Evolutionary conservation across 2,329 filamentous ascomycete species (phyloP).

Genomic region (Neofusicoccum sp.): DNA sequence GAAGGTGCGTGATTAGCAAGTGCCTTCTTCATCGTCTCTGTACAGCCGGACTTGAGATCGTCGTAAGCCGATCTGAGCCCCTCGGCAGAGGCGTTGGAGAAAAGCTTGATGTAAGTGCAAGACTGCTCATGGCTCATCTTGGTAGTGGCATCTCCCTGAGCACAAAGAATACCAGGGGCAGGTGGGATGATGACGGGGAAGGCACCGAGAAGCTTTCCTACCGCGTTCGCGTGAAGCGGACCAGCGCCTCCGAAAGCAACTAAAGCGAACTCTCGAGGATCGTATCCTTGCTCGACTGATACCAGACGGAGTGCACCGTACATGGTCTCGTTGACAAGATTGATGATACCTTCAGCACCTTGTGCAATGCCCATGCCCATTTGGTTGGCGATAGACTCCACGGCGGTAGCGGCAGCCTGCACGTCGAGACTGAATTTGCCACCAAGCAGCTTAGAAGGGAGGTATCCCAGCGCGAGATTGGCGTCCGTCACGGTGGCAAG

Average conservation of each 20-base stretch:
- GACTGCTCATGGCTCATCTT: constrained; percentile 50
- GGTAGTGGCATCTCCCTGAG: constrained; percentile 51
- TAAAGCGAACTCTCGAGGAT: constrained; percentile 51
- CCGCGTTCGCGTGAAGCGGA: constrained; percentile 51
- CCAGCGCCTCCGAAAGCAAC: constrained; percentile 54
- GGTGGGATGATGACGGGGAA: constrained; percentile 55
- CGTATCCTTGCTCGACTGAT: constrained; percentile 53
- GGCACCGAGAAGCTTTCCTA: constrained; percentile 50
- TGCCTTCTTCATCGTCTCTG: constrained; percentile 40
- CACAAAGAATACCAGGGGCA: constrained; percentile 51
- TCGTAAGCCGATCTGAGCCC: constrained; percentile 37
- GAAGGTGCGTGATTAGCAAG: constrained; percentile 31
- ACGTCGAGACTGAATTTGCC: constrained; percentile 48
- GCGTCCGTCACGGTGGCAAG: constrained; percentile 52
- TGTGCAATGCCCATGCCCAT: constrained; percentile 45
- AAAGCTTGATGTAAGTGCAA: constrained; percentile 45
- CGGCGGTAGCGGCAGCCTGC: constrained; percentile 41
- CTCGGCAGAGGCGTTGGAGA: constrained; percentile 35
- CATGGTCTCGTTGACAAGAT: constrained; percentile 53
- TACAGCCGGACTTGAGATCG: constrained; percentile 38
- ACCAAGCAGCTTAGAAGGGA: constrained; percentile 47
- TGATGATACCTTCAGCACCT: constrained; percentile 50
- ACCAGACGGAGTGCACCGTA: constrained; percentile 52
- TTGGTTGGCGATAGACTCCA: constrained; percentile 45
- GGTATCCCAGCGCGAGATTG: constrained; percentile 49